Evolutionary conservation across 495 filamentous ascomycete genomes (phyloP).

Genomic region (Amniculicola lignicola): DNA sequence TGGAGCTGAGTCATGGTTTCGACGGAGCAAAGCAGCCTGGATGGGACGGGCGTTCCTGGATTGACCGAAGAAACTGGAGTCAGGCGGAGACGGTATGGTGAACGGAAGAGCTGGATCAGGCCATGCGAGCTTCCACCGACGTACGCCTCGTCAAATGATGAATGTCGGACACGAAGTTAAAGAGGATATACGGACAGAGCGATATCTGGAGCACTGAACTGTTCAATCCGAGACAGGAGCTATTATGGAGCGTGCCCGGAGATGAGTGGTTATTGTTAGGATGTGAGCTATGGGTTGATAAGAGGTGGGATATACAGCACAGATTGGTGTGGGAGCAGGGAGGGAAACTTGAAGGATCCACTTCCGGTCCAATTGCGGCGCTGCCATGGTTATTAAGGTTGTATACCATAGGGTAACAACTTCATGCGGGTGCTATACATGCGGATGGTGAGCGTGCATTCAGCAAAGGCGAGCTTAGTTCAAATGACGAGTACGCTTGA

Average conservation of each 20-base stretch:
- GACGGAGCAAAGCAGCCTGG: constrained; percentile 9
- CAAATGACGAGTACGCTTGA: background rate
- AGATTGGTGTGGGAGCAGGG: constrained; percentile 1
- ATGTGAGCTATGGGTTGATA: constrained; percentile 1
- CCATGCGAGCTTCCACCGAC: constrained; percentile 4
- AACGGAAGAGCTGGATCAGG: constrained; percentile 9
- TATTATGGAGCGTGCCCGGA: background rate
- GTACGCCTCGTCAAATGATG: constrained; percentile 9
- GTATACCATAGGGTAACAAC: background rate
- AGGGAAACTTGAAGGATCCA: constrained; percentile 3
- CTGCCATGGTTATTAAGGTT: constrained; percentile 1
- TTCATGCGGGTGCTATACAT: background rate
- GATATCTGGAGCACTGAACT: background rate
- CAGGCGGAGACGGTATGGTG: constrained; percentile 7
- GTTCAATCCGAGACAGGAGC: constrained; percentile 3
- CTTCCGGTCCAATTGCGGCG: constrained; percentile 1
- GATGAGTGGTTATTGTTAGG: background rate
- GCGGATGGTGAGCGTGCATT: background rate
- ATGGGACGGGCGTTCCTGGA: constrained; percentile 5
- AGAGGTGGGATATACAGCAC: constrained; percentile 1
- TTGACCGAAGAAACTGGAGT: constrained; percentile 12
- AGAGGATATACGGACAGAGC: background rate
- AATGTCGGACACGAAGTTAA: constrained; percentile 11
- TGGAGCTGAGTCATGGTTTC: constrained; percentile 14
- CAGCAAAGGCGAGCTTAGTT: background rate